Base-by-base conservation (phyloP, 805 yeast genomes). In the Teunomyces kruisii region DNA sequence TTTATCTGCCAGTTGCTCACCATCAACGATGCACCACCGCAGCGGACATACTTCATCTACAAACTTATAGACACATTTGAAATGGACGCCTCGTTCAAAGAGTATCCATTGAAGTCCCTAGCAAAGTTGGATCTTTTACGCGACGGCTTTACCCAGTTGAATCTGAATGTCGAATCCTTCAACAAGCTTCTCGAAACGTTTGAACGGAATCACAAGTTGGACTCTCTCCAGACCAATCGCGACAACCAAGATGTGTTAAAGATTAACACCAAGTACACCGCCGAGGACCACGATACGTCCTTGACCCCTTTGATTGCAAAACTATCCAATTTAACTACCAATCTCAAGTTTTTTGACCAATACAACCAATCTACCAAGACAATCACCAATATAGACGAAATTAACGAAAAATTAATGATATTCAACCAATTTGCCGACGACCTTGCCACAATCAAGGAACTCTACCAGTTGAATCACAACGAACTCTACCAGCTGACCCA, bases 1-100 rank as follows among this genome's bases (percentile, higher is more conserved):
- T 54, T 71, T 19, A 57, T 71, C 4, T 69, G 75, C 49, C 70
- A 69, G 49, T 51, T 72, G 30, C 55, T 72, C 24, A 62, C 74
- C 4, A 37, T 68, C 15, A 65, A 70, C 48, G 73, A 70, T 36
- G 30, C 42, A 6, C 55, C 62, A 10, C 39, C 43, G 6, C 54
- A 53, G 26, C 33, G 47, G 30, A 71, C 60, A 48, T 69, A 65
- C 52, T 69, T 67, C 45, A 40, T 67, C 5, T 56, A 54, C 42
- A 67, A 65, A 28, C 45, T 68, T 6, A 50, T 52, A 43, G 63
- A 61, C 41, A 50, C 40, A 14, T 57, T 58, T 6, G 37, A 46
- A 13, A 24, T 48, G 16, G 43, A 43, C 6, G 38, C 38, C 10
- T 8, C 33, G 13, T 32, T 8, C 14, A 31, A 15, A 16, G 35